Base-by-base conservation (phyloP, 2,329 filamentous ascomycete species). In the Ciborinia camelliae region DNA sequence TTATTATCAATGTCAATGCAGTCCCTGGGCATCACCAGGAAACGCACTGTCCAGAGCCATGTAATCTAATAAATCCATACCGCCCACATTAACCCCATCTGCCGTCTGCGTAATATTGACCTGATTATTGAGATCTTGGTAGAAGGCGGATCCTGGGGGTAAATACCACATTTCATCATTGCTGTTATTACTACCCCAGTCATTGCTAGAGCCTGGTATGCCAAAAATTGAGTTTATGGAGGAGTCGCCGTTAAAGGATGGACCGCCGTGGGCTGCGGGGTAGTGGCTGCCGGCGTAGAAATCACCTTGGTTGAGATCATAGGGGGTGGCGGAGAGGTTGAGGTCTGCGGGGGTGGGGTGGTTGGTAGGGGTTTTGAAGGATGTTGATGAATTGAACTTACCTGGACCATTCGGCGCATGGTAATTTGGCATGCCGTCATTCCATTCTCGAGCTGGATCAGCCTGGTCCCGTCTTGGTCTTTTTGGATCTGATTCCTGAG, bases 81-180 rank as follows among this genome's bases (percentile, higher is more conserved):
- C 87, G 12, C 86, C 86, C 2, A 89, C 84, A 69, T 88, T 88
- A 58, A 89, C 83, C 35, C 86, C 86, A 69, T 89, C 86, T 10
- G 86, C 84, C 3, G 86, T 88, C 84, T 88, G 88, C 51, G 85
- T 85, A 12, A 88, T 85, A 26, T 59, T 59, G 8, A 81, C 81
- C 41, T 81, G 81, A 67, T 85, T 85, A 72, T 86, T 88, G 71
- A 87, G 81, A 72, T 86, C 88, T 71, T 88, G 85, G 75, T 86
- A 88, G 65, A 89, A 85, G 5, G 85, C 85, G 2, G 86, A 80
- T 0, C 86, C 86, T 0, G 86, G 80, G 0, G 86, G 86, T 0
- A 89, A 78, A 71, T 88, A 89, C 86, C 86, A 89, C 83, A 89
- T 86, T 71, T 87, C 85, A 23, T 66, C 67, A 5, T 52, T 65